Percentiles rank a stretch among this genome's conserved stretches.
Evolutionary conservation across 495 filamentous ascomycete species (phyloP).

Genomic region (Peziza echinospora): DNA sequence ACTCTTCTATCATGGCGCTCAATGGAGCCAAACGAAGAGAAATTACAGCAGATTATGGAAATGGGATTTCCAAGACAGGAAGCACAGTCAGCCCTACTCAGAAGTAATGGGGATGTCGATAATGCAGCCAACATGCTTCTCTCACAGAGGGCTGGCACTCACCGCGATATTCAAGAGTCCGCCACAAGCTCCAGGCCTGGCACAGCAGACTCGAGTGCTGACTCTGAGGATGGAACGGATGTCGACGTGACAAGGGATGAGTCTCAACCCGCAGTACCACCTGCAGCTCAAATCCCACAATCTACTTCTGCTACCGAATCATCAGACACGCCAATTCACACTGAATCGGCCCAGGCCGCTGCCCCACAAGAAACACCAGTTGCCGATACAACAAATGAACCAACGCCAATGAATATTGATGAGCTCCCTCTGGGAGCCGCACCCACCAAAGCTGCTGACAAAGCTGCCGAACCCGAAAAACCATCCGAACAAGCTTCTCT

Average conservation of each 20-base stretch:
- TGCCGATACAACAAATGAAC: conserved; percentile 7
- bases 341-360: background rate
- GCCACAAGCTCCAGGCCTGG: conserved; percentile 12
- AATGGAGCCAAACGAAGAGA: conserved; percentile 16
- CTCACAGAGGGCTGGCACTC: conserved; percentile 8
- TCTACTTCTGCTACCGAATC: background rate
- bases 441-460: background rate
- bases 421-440: conserved; percentile 15
- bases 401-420: conserved; percentile 25
- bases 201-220: conserved; percentile 14
- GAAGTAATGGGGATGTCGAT: conserved; percentile 14
- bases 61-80: conserved; percentile 16
- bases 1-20: conserved; percentile 18
- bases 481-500: background rate
- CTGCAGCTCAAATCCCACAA: conserved; percentile 18
- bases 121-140: conserved; percentile 12
- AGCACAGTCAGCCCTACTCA: conserved; percentile 10
- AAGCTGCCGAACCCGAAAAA: background rate
- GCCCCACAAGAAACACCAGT: background rate
- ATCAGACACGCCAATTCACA: background rate
- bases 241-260: conserved; percentile 14
- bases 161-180: conserved; percentile 12
- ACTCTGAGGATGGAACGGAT: conserved; percentile 15
- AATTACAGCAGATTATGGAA: conserved; percentile 14
- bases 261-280: conserved; percentile 6